Evolutionary conservation across 306 rosid species (phyloP).

Genomic region (Amphicarpaea edgeworthii): DNA sequence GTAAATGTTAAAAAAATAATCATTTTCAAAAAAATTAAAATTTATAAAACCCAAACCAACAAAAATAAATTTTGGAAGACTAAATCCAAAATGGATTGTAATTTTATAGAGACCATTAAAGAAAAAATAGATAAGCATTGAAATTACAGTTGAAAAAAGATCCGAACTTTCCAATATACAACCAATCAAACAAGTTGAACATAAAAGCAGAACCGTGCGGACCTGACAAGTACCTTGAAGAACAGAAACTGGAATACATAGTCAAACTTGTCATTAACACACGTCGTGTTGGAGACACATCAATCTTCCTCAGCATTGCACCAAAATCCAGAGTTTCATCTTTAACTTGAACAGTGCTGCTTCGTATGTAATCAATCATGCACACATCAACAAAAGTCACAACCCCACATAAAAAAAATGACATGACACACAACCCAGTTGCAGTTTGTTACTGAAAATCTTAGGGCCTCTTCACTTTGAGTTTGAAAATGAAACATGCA

Average conservation of each 20-base stretch:
- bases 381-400: constrained; percentile 1
- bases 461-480: background rate
- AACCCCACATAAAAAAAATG: constrained; percentile 27
- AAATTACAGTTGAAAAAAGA: background rate
- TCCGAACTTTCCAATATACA: constrained; percentile 15
- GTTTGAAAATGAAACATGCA: constrained; percentile 11
- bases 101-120: too few relatives aligned
- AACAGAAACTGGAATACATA: constrained; percentile 61
- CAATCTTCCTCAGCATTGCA: constrained; percentile 44
- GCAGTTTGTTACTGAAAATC: constrained; percentile 8
- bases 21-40: background rate
- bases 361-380: constrained; percentile 36
- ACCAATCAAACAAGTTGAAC: constrained; percentile 43
- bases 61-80: too few relatives aligned
- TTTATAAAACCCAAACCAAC: background rate
- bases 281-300: constrained; percentile 66
- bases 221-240: constrained; percentile 98
- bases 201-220: constrained; percentile 66
- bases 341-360: constrained; percentile 50
- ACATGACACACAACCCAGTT: constrained; percentile 28
- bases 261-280: constrained; percentile 70
- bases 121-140: background rate
- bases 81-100: too few relatives aligned
- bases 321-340: constrained; percentile 59
- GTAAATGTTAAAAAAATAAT: background rate